A percentile compares a stretch with the other conserved stretches of the same genome.
phyloP scores from a whole-genome alignment of 1,284 basidiomycete genomes.

The Takashimella tepidaria region DNA sequence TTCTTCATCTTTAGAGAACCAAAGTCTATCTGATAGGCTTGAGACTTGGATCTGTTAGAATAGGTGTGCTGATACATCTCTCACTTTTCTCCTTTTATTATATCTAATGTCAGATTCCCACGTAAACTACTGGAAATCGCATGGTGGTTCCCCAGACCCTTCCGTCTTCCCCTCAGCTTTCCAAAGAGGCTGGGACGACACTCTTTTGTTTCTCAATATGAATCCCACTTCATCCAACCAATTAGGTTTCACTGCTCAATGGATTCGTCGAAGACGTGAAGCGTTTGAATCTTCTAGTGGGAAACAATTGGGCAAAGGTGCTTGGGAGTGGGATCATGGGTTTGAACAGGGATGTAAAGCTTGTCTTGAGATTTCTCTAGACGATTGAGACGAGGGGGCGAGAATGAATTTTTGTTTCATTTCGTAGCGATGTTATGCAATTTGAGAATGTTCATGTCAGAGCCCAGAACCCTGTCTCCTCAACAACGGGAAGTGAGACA shows the following conservation, averaged over 20 bases:
- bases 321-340: conserved; percentile 65
- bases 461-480: too few relatives aligned
- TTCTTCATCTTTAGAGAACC: too few relatives aligned
- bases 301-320: conserved; percentile 47
- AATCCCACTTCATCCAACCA: conserved; percentile 49
- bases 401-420: too few relatives aligned
- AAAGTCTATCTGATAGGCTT: background rate
- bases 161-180: conserved; percentile 65
- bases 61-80: too few relatives aligned
- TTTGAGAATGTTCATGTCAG: too few relatives aligned
- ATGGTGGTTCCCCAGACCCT: conserved; percentile 55
- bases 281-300: conserved; percentile 48
- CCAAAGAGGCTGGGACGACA: conserved; percentile 65
- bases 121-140: conserved; percentile 57
- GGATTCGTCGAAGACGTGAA: conserved; percentile 53
- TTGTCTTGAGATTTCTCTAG: too few relatives aligned
- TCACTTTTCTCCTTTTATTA: conserved; percentile 2
- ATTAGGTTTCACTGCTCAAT: conserved; percentile 60
- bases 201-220: conserved; percentile 53
- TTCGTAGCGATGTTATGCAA: too few relatives aligned
- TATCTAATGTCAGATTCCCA: conserved; percentile 52
- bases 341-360: conserved; percentile 53
- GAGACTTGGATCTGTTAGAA: conserved; percentile 2
- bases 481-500: too few relatives aligned
- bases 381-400: too few relatives aligned